Conservation (phyloP, 106 monocot genomes). For the Phalaenopsis equestris region DNA sequence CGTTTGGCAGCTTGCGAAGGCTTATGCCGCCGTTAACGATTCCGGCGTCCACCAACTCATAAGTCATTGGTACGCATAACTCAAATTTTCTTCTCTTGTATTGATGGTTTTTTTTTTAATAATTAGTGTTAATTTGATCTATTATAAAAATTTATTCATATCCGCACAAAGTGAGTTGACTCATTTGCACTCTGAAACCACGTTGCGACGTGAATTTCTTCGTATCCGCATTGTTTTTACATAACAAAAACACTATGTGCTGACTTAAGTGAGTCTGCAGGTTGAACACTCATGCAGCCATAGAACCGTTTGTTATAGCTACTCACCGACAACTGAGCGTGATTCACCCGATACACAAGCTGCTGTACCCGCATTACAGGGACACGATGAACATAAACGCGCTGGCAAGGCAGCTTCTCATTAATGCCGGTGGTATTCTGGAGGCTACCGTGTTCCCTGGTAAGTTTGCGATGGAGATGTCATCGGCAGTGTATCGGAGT, state of each 20-base stretch:
- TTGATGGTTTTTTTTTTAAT: not conserved
- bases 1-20: constrained; percentile 59
- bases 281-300: constrained; percentile 44
- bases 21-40: constrained; percentile 51
- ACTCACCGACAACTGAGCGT: constrained; percentile 46
- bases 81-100: not conserved
- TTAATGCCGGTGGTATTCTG: constrained; percentile 50
- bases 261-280: not conserved
- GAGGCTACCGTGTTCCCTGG: constrained; percentile 43
- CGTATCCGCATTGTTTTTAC: too few species aligned
- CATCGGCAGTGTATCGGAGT: constrained; percentile 32
- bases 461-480: constrained; percentile 39
- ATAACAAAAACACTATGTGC: too few species aligned
- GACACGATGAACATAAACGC: constrained; percentile 68
- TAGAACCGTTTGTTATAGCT: constrained; percentile 58
- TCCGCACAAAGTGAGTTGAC: too few species aligned
- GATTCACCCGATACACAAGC: constrained; percentile 60
- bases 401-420: constrained; percentile 47
- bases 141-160: too few species aligned
- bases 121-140: too few species aligned
- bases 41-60: constrained; percentile 66
- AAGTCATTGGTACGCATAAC: constrained; percentile 39
- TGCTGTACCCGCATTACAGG: constrained; percentile 41
- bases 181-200: too few species aligned
- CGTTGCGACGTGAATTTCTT: too few species aligned